These are phyloP conservation scores for Ophiostoma sp. DNA, from an alignment of 2,329 filamentous ascomycete species.

Conservation along the genomic window DNA sequence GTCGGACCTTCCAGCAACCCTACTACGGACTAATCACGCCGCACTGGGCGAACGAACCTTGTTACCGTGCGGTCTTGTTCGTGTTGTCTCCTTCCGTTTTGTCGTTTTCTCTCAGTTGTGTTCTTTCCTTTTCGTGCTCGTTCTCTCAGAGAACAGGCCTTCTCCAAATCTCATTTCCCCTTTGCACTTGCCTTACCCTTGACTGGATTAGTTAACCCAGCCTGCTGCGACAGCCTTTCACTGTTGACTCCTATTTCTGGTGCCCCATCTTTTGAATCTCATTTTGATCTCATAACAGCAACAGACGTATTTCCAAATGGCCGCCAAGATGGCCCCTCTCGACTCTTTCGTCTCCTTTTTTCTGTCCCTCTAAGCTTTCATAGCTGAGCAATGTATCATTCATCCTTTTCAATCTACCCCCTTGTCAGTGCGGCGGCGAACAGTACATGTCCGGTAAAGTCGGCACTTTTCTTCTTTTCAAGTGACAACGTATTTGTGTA, in stretches of 20 bases:
- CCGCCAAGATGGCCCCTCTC: conserved; percentile 1
- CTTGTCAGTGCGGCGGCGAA: not conserved
- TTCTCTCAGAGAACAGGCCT: not conserved
- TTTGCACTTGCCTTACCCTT: not conserved
- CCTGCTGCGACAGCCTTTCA: not conserved
- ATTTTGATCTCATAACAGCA: not conserved
- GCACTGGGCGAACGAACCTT: too few species aligned
- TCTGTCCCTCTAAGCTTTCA: not conserved
- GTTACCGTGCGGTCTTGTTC: too few species aligned
- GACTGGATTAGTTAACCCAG: not conserved
- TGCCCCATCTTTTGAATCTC: not conserved
- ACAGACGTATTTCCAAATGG: not conserved
- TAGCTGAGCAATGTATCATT: not conserved
- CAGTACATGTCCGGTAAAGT: not conserved
- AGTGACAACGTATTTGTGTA: not conserved
- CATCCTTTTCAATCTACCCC: not conserved
- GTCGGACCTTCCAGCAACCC: too few species aligned
- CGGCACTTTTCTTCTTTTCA: not conserved
- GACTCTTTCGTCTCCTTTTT: not conserved
- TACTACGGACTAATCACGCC: too few species aligned
- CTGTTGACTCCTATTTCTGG: not conserved
- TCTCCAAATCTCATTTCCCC: not conserved
- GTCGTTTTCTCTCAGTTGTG: too few species aligned
- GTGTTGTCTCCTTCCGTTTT: too few species aligned
- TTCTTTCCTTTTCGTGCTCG: too few species aligned